Evolutionary conservation across 331 rosid species (phyloP), one percentile per base, ranked within the genome.

Genomic region (Malus hybrid): DNA sequence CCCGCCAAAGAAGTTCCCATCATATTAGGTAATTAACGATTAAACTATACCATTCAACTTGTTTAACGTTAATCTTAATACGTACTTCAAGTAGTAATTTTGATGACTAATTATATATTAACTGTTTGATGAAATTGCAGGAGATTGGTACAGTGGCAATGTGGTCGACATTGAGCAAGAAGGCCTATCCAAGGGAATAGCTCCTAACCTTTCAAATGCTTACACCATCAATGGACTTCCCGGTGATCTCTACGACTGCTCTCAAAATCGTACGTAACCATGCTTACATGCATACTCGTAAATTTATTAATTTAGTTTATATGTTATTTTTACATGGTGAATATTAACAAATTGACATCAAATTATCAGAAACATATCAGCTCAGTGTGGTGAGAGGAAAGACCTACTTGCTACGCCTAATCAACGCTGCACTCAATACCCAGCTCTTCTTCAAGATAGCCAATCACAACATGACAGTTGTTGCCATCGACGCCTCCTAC

Each of bases 351-450:
- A 7, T 10, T 16, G 6, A 16, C n/a, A 27, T 62, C 1, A 3
- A 8, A 33, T 68, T 59, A 7, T 8, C 77, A 85, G 88, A 80
- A 7, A 82, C 74, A 18, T 86, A 55, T 55, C 14, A 73, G 62
- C 20, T 86, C 1, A 44, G 62, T 28, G 87, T 86, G 36, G 78
- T 61, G 63, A 18, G 10, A 55, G 86, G 87, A 28, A 76, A 78
- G 69, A 86, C 84, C 1, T 86, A 81, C 71, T 6, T 86, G 77
- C 63, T 86, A 16, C 80, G 87, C 5, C 73, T 83, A 31, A 81
- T 83, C 84, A 86, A 86, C 44, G 87, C 82, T 73, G 87, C 86
- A 70, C 87, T 86, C 75, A 86, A 86, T 31, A 70, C 32, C 50
- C 83, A 83, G 46, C 72, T 81, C n/a, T 83, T 86, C 69, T 86